These are phyloP conservation scores for Sherardia arvensis DNA, from an alignment of 257 asterid species.

Conservation along the genomic window DNA sequence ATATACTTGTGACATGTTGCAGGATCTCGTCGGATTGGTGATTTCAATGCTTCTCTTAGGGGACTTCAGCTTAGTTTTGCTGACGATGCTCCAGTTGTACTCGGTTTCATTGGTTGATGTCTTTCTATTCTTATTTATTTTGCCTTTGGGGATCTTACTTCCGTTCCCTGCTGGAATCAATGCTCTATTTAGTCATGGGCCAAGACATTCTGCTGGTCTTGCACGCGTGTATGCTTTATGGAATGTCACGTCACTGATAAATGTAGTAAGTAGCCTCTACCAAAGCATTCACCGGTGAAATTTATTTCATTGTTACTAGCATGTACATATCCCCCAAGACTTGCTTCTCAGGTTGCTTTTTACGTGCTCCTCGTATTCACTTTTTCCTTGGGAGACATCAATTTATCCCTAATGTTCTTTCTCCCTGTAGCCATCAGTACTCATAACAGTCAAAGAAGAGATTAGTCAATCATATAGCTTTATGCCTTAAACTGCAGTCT, in stretches of 20 bases:
- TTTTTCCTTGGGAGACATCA: neutral
- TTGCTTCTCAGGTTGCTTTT: neutral
- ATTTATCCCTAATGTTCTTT: neutral
- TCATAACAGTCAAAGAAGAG: neutral
- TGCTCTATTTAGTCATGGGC: conserved; percentile 95
- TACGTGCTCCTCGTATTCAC: neutral
- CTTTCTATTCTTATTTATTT: conserved; percentile 75
- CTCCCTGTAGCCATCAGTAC: neutral
- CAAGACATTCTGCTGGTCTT: conserved; percentile 91
- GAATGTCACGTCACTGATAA: conserved; percentile 80
- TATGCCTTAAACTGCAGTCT: neutral
- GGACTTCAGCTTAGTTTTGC: conserved; percentile 94
- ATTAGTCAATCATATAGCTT: neutral
- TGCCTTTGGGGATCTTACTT: conserved; percentile 84
- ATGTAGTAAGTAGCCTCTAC: conserved; percentile 54
- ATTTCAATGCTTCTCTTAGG: conserved; percentile 92
- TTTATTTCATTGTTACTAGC: neutral
- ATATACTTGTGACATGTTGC: conserved; percentile 21
- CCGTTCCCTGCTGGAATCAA: conserved; percentile 98
- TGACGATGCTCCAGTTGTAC: conserved; percentile 90
- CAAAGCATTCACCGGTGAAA: neutral
- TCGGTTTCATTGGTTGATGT: conserved; percentile 80
- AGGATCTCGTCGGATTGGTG: conserved; percentile 98
- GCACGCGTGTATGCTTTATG: conserved; percentile 94
- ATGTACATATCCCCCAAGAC: no score